These are phyloP conservation scores for Verruconis gallopava DNA, from an alignment of 2,329 filamentous ascomycete species.

Conservation along the genomic window DNA sequence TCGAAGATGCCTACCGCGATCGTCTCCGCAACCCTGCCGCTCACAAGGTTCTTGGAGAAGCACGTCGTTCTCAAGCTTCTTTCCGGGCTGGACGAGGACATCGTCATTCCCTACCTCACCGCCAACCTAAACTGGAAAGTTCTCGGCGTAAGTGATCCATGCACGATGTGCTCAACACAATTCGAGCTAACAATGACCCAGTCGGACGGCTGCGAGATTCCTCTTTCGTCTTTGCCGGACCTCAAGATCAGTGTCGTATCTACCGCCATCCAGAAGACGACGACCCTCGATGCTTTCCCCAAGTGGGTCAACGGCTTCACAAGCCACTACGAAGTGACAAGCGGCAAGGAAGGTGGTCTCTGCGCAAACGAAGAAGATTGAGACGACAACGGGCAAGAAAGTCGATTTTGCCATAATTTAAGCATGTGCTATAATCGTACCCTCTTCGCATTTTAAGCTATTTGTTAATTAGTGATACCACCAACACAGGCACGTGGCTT, in stretches of 20 bases:
- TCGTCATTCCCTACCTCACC: slow-evolving; percentile 19
- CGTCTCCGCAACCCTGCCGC: slow-evolving; percentile 29
- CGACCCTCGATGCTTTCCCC: slow-evolving; percentile 23
- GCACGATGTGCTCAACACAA: not conserved
- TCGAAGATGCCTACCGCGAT: slow-evolving; percentile 1
- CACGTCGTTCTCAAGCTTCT: slow-evolving; percentile 23
- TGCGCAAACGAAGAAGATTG: not conserved
- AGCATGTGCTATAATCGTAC: no score
- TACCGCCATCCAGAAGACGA: slow-evolving; percentile 25
- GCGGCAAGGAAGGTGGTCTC: slow-evolving; percentile 15
- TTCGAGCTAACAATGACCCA: slow-evolving; percentile 13
- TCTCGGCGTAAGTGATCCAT: slow-evolving; percentile 10
- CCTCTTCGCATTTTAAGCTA: no score
- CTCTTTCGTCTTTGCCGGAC: slow-evolving; percentile 21
- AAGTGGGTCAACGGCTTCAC: slow-evolving; percentile 21
- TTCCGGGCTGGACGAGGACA: slow-evolving; percentile 13
- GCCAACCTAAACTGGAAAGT: slow-evolving; percentile 24
- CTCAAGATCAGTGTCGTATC: slow-evolving; percentile 28
- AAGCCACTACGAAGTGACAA: slow-evolving; percentile 16
- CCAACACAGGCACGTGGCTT: no score
- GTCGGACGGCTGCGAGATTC: slow-evolving; percentile 25
- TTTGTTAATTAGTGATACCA: not conserved
- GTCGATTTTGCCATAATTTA: no score
- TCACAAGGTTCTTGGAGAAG: slow-evolving; percentile 30
- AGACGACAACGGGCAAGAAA: no score